Percentiles rank a stretch among this genome's conserved stretches.
Evolutionary conservation across 768 basidiomycete species (phyloP).

Genomic region (Russula virescens): DNA sequence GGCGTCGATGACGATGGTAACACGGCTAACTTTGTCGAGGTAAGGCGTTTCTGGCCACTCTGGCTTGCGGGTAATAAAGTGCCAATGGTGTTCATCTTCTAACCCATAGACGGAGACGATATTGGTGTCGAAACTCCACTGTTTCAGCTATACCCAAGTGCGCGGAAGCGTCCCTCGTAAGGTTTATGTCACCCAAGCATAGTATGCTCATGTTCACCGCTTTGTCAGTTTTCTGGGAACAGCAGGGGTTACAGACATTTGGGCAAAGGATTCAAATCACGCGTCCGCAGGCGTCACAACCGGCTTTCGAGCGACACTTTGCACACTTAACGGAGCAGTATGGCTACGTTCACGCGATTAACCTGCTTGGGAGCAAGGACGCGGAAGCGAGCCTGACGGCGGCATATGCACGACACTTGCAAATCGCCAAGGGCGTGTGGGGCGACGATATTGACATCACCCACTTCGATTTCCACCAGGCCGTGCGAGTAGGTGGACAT

Average conservation of each 20-base stretch:
- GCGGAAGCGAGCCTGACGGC: constrained; percentile 81
- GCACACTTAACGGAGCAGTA: constrained; percentile 83
- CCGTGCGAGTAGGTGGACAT: constrained; percentile 75
- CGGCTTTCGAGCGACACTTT: constrained; percentile 95
- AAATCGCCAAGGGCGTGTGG: constrained; percentile 53
- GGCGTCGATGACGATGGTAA: constrained; percentile 95
- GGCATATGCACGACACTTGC: constrained; percentile 79
- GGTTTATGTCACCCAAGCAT: constrained; percentile 33
- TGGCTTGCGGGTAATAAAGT: neutral
- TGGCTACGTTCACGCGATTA: constrained; percentile 78
- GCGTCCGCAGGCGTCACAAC: constrained; percentile 91
- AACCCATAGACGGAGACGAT: constrained; percentile 78
- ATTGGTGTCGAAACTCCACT: constrained; percentile 79
- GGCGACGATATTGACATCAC: constrained; percentile 73
- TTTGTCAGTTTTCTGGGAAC: constrained; percentile 91
- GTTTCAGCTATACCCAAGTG: constrained; percentile 89
- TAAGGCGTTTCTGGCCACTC: constrained; percentile 30
- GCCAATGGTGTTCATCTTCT: neutral
- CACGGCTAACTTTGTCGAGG: constrained; percentile 96
- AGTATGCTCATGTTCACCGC: constrained; percentile 7
- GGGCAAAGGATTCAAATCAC: constrained; percentile 93
- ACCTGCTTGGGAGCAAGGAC: constrained; percentile 87
- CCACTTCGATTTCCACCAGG: constrained; percentile 91
- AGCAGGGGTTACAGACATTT: constrained; percentile 92
- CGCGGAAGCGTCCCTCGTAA: constrained; percentile 92